Base-by-base conservation (phyloP, 345 rosid genomes). In the Lumnitzera racemosa region DNA sequence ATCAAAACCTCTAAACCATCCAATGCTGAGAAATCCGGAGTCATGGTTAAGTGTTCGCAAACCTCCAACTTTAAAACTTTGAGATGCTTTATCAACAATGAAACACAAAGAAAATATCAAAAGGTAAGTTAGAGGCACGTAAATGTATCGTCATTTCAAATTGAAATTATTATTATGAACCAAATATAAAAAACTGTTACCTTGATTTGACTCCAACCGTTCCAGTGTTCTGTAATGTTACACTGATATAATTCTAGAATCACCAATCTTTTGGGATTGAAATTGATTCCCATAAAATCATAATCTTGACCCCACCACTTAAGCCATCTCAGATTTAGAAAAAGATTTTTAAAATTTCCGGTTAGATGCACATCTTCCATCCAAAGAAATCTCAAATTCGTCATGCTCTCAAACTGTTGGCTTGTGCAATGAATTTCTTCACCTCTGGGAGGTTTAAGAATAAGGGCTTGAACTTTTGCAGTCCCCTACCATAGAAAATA, bases 401-500 rank as follows among this genome's bases (percentile, higher is more conserved):
- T 24, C 59, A 29, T 43, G 17, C 47, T 23, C 12, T 29, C 15
- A 55, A 55, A 25, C 17, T 55, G 20, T 24, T 55, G 46, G 12
- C 47, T 41, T 55, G 58, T 29, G 24, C 29, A 25, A 46, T 46
- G 41, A 16, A 15, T 23, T 24, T 24, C 46, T 15, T 46, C 15
- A 31, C 15, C 24, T 15, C 13, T 47, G 1, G 51, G 3, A 11
- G 10, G 2, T 13, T 12, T 9, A n/a, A 57, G 31, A 12, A 46
- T 24, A 23, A 57, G 49, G 54, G 68, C 54, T 46, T 20, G 50
- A 15, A 56, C 14, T 16, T 73, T 55, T 55, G 16, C 11, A 11
- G 59, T 29, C 24, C 47, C 78, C 79, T 78, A 9, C 43, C 43
- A 36, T 9, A 36, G 43, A 36, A 36, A 36, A 36, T 5, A 36